Base-by-base conservation (phyloP, 2,329 filamentous ascomycete genomes). In the Fusarium oxysporum region DNA sequence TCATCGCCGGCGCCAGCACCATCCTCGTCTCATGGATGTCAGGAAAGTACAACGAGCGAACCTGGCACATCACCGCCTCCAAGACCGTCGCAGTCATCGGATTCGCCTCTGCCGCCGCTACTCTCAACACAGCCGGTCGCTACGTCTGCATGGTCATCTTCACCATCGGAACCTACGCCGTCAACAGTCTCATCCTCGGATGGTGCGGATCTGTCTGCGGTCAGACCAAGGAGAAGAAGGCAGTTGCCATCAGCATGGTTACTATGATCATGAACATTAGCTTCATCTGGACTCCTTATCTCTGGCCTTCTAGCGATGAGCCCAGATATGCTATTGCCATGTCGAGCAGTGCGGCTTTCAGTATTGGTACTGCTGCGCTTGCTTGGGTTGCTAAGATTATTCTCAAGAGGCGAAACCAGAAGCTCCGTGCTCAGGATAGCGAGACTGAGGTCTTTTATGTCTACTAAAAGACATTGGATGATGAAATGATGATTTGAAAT, bases 161-260 rank as follows among this genome's bases (percentile, higher is more conserved):
- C 57, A 82, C 82, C 7, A 80, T 81, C 10, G 81, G 78, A 17
- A 80, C 83, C 1, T 83, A 82, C 40, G 81, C 79, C 6, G 83
- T 86, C 37, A 86, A 86, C 71, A 83, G 80, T 54, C 80, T 86
- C n/a, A 83, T 83, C 43, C 78, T 86, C 1, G 83, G 84, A 7
- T 87, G 85, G 85, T 81, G 81, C 2, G 80, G 79, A 1, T 80
- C 78, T 1, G 82, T 82, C 1, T 81, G 84, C 25, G 84, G 83
- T 1, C 85, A 86, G 74, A 85, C 84, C 1, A 83, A 85, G 30
- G 85, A 87, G 75, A 86, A 86, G 79, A 86, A 85, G 73, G 85
- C 85, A 1, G 82, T 82, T 4, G 80, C 83, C 1, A 80, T 87
- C 23, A 82, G 83, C 21, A 78, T 78, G 76, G 76, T 76, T 4